Evolutionary conservation across 495 filamentous ascomycete genomes (phyloP).

Genomic region (Evernia prunastri): DNA sequence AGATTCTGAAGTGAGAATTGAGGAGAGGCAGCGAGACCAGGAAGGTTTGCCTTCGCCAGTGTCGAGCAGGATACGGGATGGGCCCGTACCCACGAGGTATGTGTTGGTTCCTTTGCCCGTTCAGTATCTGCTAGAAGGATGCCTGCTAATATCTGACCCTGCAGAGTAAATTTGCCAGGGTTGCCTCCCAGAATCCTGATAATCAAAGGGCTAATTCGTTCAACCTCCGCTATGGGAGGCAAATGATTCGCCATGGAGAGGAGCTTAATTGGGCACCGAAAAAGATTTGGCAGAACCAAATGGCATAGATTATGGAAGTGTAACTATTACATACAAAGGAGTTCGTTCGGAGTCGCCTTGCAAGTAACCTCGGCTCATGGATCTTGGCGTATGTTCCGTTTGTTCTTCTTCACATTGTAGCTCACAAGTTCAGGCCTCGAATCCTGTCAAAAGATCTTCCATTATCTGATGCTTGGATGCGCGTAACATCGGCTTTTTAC

Average conservation of each 20-base stretch:
- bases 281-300: neutral
- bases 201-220: slow-evolving; percentile 57
- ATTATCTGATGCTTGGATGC: slow-evolving; percentile 22
- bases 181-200: slow-evolving; percentile 77
- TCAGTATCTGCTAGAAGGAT: slow-evolving; percentile 11
- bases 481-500: slow-evolving; percentile 15
- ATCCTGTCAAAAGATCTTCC: slow-evolving; percentile 19
- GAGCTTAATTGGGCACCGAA: neutral
- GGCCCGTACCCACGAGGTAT: slow-evolving; percentile 70
- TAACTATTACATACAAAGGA: too few species aligned
- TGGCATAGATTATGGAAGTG: neutral
- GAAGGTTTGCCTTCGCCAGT: slow-evolving; percentile 63
- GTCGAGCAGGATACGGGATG: slow-evolving; percentile 66
- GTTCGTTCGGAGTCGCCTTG: neutral
- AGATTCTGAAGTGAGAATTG: slow-evolving; percentile 57
- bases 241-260: slow-evolving; percentile 42
- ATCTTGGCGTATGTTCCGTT: too few species aligned
- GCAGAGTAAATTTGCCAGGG: slow-evolving; percentile 62
- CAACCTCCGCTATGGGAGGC: slow-evolving; percentile 54
- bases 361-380: slow-evolving; percentile 12
- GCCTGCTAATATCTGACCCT: slow-evolving; percentile 34
- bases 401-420: neutral
- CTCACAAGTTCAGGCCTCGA: slow-evolving; percentile 9
- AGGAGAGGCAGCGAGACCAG: slow-evolving; percentile 54
- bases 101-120: slow-evolving; percentile 67